Percentiles rank a stretch among this genome's conserved stretches.
Conservation (phyloP, 164 flowering plant species). For the Berberis vulgaris region DNA sequence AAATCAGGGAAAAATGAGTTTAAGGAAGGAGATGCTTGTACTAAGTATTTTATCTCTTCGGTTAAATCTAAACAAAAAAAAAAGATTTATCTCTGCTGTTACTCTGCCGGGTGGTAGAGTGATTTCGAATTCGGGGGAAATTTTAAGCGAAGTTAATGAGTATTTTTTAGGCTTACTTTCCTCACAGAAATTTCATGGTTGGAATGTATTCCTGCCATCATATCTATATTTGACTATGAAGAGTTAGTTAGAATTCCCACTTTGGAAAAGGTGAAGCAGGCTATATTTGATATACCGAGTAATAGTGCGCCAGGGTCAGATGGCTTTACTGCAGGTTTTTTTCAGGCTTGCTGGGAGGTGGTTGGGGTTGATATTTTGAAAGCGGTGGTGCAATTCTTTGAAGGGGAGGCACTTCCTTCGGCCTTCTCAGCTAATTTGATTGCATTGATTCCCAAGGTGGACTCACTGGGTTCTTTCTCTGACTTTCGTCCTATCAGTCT, state of each 20-base stretch:
- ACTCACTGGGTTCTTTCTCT: neutral
- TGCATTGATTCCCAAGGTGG: neutral
- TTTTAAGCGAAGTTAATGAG: too few species aligned
- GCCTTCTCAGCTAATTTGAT: neutral
- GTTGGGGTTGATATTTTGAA: neutral
- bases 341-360: neutral
- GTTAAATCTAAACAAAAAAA: too few species aligned
- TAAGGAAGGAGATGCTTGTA: too few species aligned
- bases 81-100: too few species aligned
- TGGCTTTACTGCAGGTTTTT: neutral
- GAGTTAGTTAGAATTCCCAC: neutral
- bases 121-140: too few species aligned
- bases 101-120: too few species aligned
- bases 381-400: neutral
- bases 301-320: neutral
- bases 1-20: too few species aligned
- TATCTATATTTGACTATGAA: neutral
- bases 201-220: too few species aligned
- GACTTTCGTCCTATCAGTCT: slow-evolving; percentile 1
- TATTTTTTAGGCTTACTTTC: too few species aligned
- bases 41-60: too few species aligned
- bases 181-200: too few species aligned
- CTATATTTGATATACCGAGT: neutral
- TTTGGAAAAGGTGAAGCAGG: neutral
- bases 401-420: neutral